Base-by-base conservation (phyloP, 805 yeast genomes). In the Metschnikowia rubicola region DNA sequence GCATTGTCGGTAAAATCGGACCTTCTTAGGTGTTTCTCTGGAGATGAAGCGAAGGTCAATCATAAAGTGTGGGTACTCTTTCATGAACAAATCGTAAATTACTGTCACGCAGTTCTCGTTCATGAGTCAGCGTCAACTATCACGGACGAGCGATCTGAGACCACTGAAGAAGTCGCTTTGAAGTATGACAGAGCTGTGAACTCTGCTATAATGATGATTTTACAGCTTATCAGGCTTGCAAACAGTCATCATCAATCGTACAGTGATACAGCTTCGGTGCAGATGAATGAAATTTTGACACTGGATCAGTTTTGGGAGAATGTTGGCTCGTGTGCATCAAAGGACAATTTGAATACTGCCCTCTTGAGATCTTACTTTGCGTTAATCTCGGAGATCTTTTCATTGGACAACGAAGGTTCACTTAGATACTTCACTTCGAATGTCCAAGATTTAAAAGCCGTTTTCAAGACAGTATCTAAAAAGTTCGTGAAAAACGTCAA, bases 71-170 rank as follows among this genome's bases (percentile, higher is more conserved):
- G 91, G 85, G 67, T 66, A 21, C 63, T 83, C 0, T 86, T 88
- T 57, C 69, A 68, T 43, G 67, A 65, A 4, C 84, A 78, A 44
- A 75, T 88, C 11, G 54, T 86, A 13, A 78, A 78, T 40, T 81
- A 77, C 50, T 70, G 80, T 10, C 67, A 71, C 37, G 79, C 81
- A 32, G 70, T 79, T 0, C 57, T 88, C 8, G 63, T 75, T 12
- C 62, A 67, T 30, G 96, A 90, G 60, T 70, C 79, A 3, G 75
- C 74, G 4, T 81, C 77, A 12, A 77, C 89, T 0, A 63, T 91
- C 17, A 81, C 91, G 2, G 97, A 91, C 57, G 86, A 83, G 58
- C 71, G 96, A 46, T 81, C 79, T 55, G 77, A 82, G 15, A 75
- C 81, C 3, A 76, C 75, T 41, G 87, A 83, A 38, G 96, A 89